These are phyloP conservation scores for Schizosaccharomyces pombe DNA, from an alignment of 805 yeast genomes.

Conservation along the genomic window ASM294v3 CU329670.1:3978501-3979000, in stretches of 20 bases:
- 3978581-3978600: slow-evolving; percentile 84
- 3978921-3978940: too few species aligned
- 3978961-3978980: too few species aligned
- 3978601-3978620: slow-evolving; percentile 89
- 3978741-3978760: not conserved
- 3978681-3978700: not conserved
- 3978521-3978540: slow-evolving; percentile 81
- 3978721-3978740: not conserved
- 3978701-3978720: not conserved
- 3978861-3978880: not conserved
- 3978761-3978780: not conserved
- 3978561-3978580: slow-evolving; percentile 70
- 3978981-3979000: too few species aligned
- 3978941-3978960: too few species aligned
- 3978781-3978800: not conserved
- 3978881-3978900: not conserved
- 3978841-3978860: not conserved
- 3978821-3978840: not conserved
- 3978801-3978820: not conserved
- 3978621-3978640: slow-evolving; percentile 74
- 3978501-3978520: slow-evolving; percentile 88
- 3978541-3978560: slow-evolving; percentile 87
- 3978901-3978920: too few species aligned
- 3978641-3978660: slow-evolving; percentile 27
- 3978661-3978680: not conserved